Conservation (phyloP, 345 rosid genomes). For the Hypericum perforatum region DNA sequence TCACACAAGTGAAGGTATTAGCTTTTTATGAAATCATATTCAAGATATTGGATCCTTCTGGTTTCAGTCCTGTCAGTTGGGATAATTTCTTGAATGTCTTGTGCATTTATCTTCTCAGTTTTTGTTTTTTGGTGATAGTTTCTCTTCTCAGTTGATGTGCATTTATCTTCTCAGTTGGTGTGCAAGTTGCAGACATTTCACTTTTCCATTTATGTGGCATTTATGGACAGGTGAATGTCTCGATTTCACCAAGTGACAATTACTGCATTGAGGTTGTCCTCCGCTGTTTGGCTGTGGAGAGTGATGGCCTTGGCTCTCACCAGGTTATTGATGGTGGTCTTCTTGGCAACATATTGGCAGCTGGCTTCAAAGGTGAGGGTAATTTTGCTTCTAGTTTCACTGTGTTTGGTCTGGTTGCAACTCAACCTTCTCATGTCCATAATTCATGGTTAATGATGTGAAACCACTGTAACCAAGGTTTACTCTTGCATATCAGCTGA, state of each 20-base stretch:
- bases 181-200: background rate
- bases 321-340: constrained; percentile 66
- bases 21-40: no score
- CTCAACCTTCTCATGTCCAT: background rate
- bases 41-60: no score
- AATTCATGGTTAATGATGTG: no score
- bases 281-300: constrained; percentile 78
- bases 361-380: constrained; percentile 82
- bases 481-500: no score
- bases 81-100: no score
- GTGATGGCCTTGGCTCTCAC: constrained; percentile 76
- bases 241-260: constrained; percentile 60
- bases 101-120: no score
- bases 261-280: constrained; percentile 81
- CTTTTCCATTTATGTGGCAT: constrained; percentile 1
- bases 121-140: no score
- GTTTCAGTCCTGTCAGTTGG: no score
- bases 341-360: constrained; percentile 69
- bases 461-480: no score
- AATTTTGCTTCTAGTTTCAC: constrained; percentile 12
- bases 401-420: constrained; percentile 7
- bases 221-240: constrained; percentile 56
- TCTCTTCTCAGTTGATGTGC: no score
- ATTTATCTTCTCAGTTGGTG: no score
- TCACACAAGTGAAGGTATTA: no score